Evolutionary conservation across 139 green algal genomes (phyloP).

Genomic region (Axilococcus clingmanii): DNA sequence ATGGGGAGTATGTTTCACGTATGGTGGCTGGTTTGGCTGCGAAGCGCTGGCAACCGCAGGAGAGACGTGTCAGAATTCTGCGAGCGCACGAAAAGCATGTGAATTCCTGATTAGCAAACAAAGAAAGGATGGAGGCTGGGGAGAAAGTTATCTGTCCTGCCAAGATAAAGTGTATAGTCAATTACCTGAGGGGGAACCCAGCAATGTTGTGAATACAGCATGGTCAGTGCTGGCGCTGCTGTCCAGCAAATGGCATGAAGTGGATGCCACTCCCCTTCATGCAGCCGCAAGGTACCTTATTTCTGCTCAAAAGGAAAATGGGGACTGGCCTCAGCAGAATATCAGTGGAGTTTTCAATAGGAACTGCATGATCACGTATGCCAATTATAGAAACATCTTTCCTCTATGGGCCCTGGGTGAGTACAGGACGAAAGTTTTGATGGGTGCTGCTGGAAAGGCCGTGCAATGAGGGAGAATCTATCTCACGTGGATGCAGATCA

Average conservation of each 20-base stretch:
- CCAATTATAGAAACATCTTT: conserved; percentile 99
- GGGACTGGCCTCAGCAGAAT: conserved; percentile 96
- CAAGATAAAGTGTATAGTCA: conserved; percentile 94
- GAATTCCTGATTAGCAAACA: conserved; percentile 86
- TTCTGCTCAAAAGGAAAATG: conserved; percentile 36
- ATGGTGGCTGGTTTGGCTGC: conserved; percentile 93
- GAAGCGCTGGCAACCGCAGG: conserved; percentile 64
- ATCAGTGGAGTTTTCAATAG: conserved; percentile 99
- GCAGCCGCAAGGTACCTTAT: conserved; percentile 35
- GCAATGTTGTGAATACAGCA: conserved; percentile 91
- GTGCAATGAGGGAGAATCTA: no score
- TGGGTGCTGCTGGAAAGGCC: no score
- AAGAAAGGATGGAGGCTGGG: conserved; percentile 86
- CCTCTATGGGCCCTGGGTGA: conserved; percentile 92
- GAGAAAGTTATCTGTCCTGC: conserved; percentile 95
- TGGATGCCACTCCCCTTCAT: conserved; percentile 54
- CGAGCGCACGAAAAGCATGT: conserved; percentile 38
- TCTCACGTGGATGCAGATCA: no score
- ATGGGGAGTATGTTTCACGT: conserved; percentile 99
- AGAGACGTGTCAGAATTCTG: conserved; percentile 30
- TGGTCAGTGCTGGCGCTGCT: conserved; percentile 93
- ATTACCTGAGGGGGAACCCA: conserved; percentile 48
- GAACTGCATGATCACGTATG: conserved; percentile 99
- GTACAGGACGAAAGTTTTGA: conserved; percentile 63
- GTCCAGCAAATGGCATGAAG: conserved; percentile 43